Evolutionary conservation across 352 stramenopile genomes (phyloP), one percentile per base, ranked within the genome.

Genomic region (Globisporangium uncinulatum): DNA sequence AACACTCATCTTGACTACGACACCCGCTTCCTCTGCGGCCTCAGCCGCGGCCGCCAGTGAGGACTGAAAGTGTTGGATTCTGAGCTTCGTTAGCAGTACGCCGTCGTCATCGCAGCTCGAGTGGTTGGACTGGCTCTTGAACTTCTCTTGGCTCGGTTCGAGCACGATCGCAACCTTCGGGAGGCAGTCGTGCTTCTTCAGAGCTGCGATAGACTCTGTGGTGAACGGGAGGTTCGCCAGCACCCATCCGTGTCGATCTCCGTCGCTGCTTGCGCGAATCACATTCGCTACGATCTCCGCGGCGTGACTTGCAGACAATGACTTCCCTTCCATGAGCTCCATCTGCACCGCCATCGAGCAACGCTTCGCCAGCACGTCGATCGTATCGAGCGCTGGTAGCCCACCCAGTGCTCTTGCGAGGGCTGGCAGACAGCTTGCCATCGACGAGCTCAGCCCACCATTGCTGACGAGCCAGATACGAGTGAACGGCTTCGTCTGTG

Each of bases 91-190:
- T 43, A 34, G 50, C 19, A 61, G 31, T 48, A 71, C 57, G 20
- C 50, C 49, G 8, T 19, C 62, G n/a, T 31, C 19, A 14, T 15
- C 20, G 43, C 24, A 29, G 24, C 48, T 51, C 20, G n/a, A 57
- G 39, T 39, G 48, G 57, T 50, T 69, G 37, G 37, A 66, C 51
- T 59, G 52, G 49, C 54, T 46, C 15, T 53, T 31, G 17, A 56
- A 48, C 46, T 56, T 52, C n/a, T 37, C 50, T 31, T 79, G 66
- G 6, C 45, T 56, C 15, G 62, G 61, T 29, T 80, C 63, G 13
- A 88, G 43, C 1, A 78, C 11, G n/a, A 88, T 56, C 51, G 87
- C 68, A 7, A 61, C 46, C 13, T 91, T 73, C 17, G 79, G 79
- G 3, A 84, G 73, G 34, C 71, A 82, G n/a, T 51, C 49, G 36